phyloP scores from a whole-genome alignment of 1,284 basidiomycete species.

The Trametes hirsuta region DNA sequence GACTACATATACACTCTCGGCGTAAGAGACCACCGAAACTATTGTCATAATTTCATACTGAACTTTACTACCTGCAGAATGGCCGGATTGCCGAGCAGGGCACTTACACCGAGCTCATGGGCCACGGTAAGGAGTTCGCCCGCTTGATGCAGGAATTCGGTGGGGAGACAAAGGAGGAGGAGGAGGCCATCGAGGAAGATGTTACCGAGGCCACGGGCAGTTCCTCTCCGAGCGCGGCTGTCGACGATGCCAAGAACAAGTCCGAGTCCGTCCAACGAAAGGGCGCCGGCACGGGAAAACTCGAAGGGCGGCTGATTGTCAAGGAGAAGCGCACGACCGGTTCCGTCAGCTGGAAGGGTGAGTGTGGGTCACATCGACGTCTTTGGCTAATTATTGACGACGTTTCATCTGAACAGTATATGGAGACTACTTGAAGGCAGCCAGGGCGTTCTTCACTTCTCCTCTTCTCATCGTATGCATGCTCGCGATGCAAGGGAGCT shows the following conservation, averaged over 20 bases:
- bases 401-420: conserved; percentile 53
- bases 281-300: conserved; percentile 61
- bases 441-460: conserved; percentile 56
- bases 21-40: not conserved
- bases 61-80: conserved; percentile 31
- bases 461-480: conserved; percentile 62
- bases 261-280: conserved; percentile 41
- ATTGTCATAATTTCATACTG: not conserved
- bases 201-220: conserved; percentile 32
- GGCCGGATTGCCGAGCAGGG: conserved; percentile 70
- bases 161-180: conserved; percentile 47
- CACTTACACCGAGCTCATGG: conserved; percentile 60
- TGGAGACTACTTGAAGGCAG: conserved; percentile 66
- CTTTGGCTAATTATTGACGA: not conserved
- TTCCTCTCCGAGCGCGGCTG: conserved; percentile 26
- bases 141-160: conserved; percentile 69
- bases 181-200: conserved; percentile 42
- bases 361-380: conserved; percentile 6
- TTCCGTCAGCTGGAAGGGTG: conserved; percentile 59
- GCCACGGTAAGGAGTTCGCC: conserved; percentile 58
- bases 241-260: conserved; percentile 47
- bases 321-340: conserved; percentile 69
- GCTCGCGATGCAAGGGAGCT: conserved; percentile 65
- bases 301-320: conserved; percentile 66
- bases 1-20: conserved; percentile 63